Conservation (phyloP, 1,284 basidiomycete genomes). For the Bondarzewia mesenterica region DNA sequence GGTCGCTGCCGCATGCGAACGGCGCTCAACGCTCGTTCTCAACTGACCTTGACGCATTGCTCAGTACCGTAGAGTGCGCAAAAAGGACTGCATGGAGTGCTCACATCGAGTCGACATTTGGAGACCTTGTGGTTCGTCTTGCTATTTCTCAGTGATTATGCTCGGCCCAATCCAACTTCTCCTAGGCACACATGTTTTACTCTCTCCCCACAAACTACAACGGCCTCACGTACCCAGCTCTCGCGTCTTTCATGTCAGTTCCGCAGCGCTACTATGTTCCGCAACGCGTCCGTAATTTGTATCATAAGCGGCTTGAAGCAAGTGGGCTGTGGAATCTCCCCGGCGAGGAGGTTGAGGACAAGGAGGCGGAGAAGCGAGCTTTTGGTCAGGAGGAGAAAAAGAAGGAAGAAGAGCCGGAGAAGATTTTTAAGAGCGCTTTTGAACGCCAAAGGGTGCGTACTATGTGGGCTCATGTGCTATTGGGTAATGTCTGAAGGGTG, state of each 20-base stretch:
- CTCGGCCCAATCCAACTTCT: constrained; percentile 12
- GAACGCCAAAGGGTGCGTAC: constrained; percentile 54
- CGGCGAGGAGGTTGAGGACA: constrained; percentile 31
- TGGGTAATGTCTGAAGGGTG: no score
- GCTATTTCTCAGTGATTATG: constrained; percentile 5
- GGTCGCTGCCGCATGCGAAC: constrained; percentile 13
- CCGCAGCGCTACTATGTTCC: constrained; percentile 72
- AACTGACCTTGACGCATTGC: constrained; percentile 35
- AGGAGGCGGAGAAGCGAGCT: constrained; percentile 24
- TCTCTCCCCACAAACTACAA: constrained; percentile 56
- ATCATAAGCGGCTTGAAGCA: constrained; percentile 49
- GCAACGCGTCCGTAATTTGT: constrained; percentile 45
- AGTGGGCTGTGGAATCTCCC: constrained; percentile 54
- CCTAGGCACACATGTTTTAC: constrained; percentile 49
- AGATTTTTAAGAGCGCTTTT: constrained; percentile 42
- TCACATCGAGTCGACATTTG: constrained; percentile 57
- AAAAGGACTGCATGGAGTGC: constrained; percentile 52
- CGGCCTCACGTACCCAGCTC: constrained; percentile 40
- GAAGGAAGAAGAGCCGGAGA: constrained; percentile 13
- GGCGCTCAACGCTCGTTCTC: constrained; percentile 14
- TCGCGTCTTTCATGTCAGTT: constrained; percentile 50
- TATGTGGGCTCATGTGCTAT: no score
- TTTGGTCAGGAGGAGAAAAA: constrained; percentile 29
- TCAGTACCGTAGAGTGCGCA: constrained; percentile 38
- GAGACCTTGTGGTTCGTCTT: constrained; percentile 57